Evolutionary conservation across 2,329 filamentous ascomycete species (phyloP), one percentile per base, ranked within the genome.

Genomic region (Trichophaea hybrida): DNA sequence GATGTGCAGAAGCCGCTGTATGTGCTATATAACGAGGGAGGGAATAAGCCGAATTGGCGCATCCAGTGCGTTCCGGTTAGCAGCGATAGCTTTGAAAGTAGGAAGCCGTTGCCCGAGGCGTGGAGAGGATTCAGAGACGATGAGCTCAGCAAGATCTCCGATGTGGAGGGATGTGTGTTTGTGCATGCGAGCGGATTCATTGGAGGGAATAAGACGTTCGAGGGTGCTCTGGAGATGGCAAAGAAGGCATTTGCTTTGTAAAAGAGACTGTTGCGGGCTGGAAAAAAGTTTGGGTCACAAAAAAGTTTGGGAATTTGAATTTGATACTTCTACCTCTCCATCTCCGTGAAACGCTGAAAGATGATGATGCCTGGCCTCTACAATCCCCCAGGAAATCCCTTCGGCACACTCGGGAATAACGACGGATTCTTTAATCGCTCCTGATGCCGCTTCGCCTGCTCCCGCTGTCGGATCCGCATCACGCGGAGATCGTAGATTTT

Each of bases 121-220:
- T 98, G 93, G 93, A 83, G 91, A 69, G 93, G 93, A 6, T 83
- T 94, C 65, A 80, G 93, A 44, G 93, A 97, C 70, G 83, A 85
- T 67, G 83, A 90, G 72, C 77, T 98, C 57, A 88, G 91, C 72
- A 78, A 80, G 67, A 77, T 89, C 13, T 75, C 79, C 31, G 82
- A 83, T 38, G 76, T 88, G 33, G 75, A 76, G 4, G 88, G 90
- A 5, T 84, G 87, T 64, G 84, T 98, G 33, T 98, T 98, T 71
- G 86, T 96, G 34, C 93, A 98, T 71, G 90, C 90, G 2, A 84
- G 85, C 57, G 93, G 93, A 33, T 98, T 98, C 74, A 97, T 97
- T 70, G 93, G 93, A 15, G 93, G 93, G 1, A 94, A 96, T 74
- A 85, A 86, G 77, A 94, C 86, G 0, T 93, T 86, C 69, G 88